Percentiles rank a stretch among this genome's conserved stretches.
Evolutionary conservation across 495 filamentous ascomycete genomes (phyloP).

Genomic region (Podospora pseudoanserina): DNA sequence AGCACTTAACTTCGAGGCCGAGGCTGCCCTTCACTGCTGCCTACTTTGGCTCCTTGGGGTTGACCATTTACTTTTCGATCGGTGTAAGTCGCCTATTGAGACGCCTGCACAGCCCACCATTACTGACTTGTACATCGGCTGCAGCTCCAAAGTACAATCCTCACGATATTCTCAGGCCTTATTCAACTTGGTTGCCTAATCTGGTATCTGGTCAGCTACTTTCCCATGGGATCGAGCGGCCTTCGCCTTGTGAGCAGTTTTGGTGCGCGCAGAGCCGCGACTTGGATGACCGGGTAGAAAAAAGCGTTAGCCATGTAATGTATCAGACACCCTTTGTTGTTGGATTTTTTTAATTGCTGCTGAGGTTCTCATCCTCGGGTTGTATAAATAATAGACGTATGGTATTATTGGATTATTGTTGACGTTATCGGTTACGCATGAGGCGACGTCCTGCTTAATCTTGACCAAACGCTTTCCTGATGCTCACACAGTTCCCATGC

Average conservation of each 20-base stretch:
- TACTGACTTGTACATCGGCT: constrained; percentile 10
- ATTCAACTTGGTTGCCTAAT: constrained; percentile 76
- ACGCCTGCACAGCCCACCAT: constrained; percentile 12
- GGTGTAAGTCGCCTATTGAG: constrained; percentile 61
- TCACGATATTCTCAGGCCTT: constrained; percentile 79
- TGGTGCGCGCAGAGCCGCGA: constrained; percentile 74
- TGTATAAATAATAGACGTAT: background rate
- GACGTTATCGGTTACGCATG: background rate
- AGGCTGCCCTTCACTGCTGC: constrained; percentile 92
- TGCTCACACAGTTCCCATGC: no score
- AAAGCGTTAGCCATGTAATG: background rate
- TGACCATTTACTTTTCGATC: constrained; percentile 89
- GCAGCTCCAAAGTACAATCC: constrained; percentile 72
- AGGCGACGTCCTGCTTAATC: background rate
- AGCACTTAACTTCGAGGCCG: constrained; percentile 79
- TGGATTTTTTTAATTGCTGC: background rate
- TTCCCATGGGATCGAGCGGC: constrained; percentile 91
- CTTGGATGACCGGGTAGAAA: constrained; percentile 79
- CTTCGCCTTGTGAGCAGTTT: constrained; percentile 82
- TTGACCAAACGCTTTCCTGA: background rate
- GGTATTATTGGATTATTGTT: no score
- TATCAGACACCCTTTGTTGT: background rate
- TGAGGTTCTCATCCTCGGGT: background rate
- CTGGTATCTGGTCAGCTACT: constrained; percentile 97
- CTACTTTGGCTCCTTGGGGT: constrained; percentile 89